Percentiles rank a stretch among this genome's conserved stretches.
Conservation (phyloP, 345 rosid species). For the Eucalyptus brandiana region DNA sequence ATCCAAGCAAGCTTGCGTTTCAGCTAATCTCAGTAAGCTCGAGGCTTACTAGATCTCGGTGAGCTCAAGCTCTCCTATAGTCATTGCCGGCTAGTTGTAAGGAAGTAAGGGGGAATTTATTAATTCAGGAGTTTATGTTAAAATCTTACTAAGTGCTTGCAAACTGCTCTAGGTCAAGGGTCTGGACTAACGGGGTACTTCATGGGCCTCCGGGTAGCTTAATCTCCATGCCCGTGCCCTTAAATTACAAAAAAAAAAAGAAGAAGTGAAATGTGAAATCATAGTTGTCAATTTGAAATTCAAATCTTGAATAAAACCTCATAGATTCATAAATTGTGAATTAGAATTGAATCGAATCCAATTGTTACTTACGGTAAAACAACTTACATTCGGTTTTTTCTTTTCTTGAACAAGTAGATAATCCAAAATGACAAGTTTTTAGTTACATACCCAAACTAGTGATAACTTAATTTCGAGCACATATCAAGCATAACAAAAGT, state of each 20-base stretch:
- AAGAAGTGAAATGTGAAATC: not conserved
- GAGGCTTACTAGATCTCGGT: accelerated
- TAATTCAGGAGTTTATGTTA: not conserved
- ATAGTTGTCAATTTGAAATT: not conserved
- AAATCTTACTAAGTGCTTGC: not conserved
- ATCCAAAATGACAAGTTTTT: not conserved
- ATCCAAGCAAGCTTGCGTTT: too few species aligned
- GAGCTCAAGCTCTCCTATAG: too few species aligned
- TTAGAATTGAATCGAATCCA: not conserved
- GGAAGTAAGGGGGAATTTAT: not conserved
- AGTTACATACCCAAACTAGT: not conserved
- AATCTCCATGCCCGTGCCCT: not conserved
- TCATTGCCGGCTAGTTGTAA: accelerated
- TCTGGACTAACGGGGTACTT: not conserved
- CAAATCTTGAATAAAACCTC: not conserved
- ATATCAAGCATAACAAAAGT: not conserved
- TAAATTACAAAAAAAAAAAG: not conserved
- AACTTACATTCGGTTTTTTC: not conserved
- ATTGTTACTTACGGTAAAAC: not conserved
- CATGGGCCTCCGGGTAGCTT: not conserved
- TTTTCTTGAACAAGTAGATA: not conserved
- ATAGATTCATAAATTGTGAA: not conserved
- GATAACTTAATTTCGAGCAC: not conserved
- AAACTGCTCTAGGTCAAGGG: not conserved
- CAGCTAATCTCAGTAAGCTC: too few species aligned